Percentiles rank a stretch among this genome's conserved stretches.
These are phyloP conservation scores for Dalechampia spathulata DNA, from an alignment of 441 rosid genomes.

Conservation along the genomic window DNA sequence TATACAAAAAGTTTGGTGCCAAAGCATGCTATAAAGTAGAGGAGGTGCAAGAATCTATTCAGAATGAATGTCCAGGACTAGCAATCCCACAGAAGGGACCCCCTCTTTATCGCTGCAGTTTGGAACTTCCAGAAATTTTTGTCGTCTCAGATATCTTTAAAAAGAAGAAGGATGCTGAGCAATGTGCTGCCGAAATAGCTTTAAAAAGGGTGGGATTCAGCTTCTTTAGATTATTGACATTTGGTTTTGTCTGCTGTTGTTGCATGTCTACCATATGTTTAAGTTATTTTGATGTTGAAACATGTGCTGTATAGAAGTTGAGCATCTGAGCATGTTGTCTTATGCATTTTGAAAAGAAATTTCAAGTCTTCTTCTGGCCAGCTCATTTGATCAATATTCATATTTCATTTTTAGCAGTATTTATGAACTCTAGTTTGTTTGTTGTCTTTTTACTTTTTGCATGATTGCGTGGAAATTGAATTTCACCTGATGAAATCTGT, in stretches of 20 bases:
- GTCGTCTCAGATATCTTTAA: slow-evolving; percentile 52
- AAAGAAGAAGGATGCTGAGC: slow-evolving; percentile 94
- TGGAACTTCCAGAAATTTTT: slow-evolving; percentile 70
- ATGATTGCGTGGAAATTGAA: not conserved
- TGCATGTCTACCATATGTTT: not conserved
- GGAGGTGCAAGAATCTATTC: slow-evolving; percentile 54
- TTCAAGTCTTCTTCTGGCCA: too few relatives aligned
- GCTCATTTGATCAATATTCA: not conserved
- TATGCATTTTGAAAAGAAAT: too few relatives aligned
- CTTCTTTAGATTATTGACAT: slow-evolving; percentile 5
- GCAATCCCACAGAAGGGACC: slow-evolving; percentile 73
- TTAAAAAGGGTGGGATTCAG: slow-evolving; percentile 45
- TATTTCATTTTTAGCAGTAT: not conserved
- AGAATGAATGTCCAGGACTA: slow-evolving; percentile 78
- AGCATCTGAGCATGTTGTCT: not conserved
- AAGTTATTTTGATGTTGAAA: not conserved
- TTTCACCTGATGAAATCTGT: not conserved
- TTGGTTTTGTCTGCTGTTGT: slow-evolving; percentile 2
- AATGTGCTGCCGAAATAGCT: slow-evolving; percentile 84
- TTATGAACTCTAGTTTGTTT: not conserved
- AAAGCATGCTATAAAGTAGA: slow-evolving; percentile 61
- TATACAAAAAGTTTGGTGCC: slow-evolving; percentile 62
- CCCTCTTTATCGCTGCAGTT: slow-evolving; percentile 60
- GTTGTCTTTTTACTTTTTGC: not conserved
- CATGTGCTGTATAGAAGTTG: not conserved